phyloP scores from a whole-genome alignment of 768 basidiomycete species.

The Mycena alexandri region DNA sequence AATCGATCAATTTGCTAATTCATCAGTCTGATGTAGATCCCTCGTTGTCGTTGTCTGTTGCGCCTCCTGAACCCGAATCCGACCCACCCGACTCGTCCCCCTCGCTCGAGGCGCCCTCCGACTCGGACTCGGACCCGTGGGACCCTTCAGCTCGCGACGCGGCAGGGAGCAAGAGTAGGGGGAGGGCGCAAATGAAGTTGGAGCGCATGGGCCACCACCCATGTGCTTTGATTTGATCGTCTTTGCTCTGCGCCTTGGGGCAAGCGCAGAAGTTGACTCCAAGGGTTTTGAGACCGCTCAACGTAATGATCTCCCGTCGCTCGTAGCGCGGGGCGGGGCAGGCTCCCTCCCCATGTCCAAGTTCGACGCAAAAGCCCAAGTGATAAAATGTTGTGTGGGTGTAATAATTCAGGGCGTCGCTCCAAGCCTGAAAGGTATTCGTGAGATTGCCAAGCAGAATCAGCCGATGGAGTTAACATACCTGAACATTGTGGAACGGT shows the following conservation, averaged over 20 bases:
- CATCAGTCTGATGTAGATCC: no score
- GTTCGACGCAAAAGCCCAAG: background rate
- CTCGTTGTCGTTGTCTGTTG: no score
- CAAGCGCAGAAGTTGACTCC: slow-evolving; percentile 1
- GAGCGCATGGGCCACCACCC: slow-evolving; percentile 1
- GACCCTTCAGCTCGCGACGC: no score
- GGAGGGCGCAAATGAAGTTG: background rate
- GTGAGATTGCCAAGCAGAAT: no score
- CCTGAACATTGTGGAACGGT: background rate
- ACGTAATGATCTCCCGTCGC: background rate
- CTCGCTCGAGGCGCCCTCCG: no score
- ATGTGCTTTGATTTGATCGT: slow-evolving; percentile 3
- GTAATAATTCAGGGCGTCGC: background rate
- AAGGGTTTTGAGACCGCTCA: background rate
- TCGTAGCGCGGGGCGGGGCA: background rate
- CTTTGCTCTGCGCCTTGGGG: background rate
- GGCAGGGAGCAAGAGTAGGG: no score
- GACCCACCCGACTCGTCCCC: no score
- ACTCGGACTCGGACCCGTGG: no score
- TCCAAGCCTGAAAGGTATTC: background rate
- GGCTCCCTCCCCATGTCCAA: background rate
- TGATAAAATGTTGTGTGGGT: background rate
- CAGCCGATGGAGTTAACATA: background rate
- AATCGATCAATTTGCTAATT: no score
- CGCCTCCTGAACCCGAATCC: no score